Base-by-base conservation (phyloP, 176 grass and related monocot genomes). In the Cenchrus fungigraminus region DNA sequence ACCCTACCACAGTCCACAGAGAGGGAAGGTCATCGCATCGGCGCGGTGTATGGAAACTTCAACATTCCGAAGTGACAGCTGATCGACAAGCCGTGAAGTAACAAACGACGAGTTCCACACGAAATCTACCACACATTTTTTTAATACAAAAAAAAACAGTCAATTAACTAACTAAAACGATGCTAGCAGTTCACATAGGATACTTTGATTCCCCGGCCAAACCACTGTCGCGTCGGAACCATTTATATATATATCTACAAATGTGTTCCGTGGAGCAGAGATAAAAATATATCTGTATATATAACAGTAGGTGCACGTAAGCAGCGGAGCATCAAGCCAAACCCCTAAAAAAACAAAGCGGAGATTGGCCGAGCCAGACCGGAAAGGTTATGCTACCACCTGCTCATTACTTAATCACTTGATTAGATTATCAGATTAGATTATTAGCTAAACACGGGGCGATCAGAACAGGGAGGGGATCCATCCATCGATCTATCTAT, bases 141-240 rank as follows among this genome's bases (percentile, higher is more conserved):
- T 5, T 22, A 6, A 5, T 0, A 25, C 25, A 7, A 45, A 68
- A 2, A 53, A 53, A 14, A 53, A 4, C 12, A 50, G 4, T 16
- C 5, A 56, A 56, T 56, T 28, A 55, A 55, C 43, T 12, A 72
- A 49, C 19, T 28, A 49, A 25, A 49, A 28, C 11, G 12, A 47
- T 47, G 12, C n/a, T 6, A 40, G 37, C 37, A 49, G 19, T 7
- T 58, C 68, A 28, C 87, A 84, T 84, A 67, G 81, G 76, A 80
- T 84, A 52, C 62, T 87, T 82, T 61, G 71, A 67, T 87, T 14
- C 66, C 74, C 73, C 13, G 8, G 55, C 16, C 47, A 49, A 53
- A 29, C 14, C 25, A 53, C 71, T 28, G 4, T 37, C 34, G 1
- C 64, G 28, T 42, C 43, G 19, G 19, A 43, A 43, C 17, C 50